Evolutionary conservation across 345 rosid species (phyloP).

Genomic region (Durio zibethinus): DNA sequence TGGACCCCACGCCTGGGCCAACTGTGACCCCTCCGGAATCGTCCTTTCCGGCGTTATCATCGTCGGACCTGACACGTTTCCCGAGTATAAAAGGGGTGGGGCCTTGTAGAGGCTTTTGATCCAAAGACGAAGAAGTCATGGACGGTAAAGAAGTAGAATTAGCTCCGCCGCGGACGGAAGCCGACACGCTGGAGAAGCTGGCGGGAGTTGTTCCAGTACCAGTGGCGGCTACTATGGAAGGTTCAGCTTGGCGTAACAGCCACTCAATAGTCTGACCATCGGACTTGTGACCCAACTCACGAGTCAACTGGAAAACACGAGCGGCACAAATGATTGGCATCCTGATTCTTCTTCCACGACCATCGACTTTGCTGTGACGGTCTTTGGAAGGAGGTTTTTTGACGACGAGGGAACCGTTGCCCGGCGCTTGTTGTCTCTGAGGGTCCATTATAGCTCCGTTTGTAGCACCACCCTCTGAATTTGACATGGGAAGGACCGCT

Average conservation of each 20-base stretch:
- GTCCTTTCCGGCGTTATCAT: conserved; percentile 40
- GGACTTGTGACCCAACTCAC: conserved; percentile 97
- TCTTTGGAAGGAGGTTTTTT: conserved; percentile 96
- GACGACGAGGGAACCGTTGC: conserved; percentile 48
- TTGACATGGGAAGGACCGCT: conserved; percentile 56
- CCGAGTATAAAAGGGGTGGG: conserved; percentile 86
- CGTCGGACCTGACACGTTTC: conserved; percentile 69
- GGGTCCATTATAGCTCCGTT: conserved; percentile 55
- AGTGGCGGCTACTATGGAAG: conserved; percentile 95
- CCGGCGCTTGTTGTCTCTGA: conserved; percentile 40
- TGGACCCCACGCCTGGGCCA: conserved; percentile 38
- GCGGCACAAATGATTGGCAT: conserved; percentile 99
- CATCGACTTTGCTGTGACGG: conserved; percentile 96
- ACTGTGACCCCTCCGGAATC: conserved; percentile 25
- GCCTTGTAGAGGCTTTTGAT: conserved; percentile 71
- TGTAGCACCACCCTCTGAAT: conserved; percentile 37
- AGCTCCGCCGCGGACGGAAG: conserved; percentile 54
- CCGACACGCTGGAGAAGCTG: conserved; percentile 74
- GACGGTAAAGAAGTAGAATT: conserved; percentile 46
- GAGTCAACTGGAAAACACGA: conserved; percentile 93
- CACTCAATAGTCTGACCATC: conserved; percentile 99
- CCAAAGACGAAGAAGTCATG: conserved; percentile 35
- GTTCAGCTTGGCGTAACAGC: conserved; percentile 99
- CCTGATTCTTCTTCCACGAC: conserved; percentile 91
- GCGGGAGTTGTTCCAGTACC: conserved; percentile 98